Conservation (phyloP, 2,329 filamentous ascomycete genomes). For the Cladosporium velox region DNA sequence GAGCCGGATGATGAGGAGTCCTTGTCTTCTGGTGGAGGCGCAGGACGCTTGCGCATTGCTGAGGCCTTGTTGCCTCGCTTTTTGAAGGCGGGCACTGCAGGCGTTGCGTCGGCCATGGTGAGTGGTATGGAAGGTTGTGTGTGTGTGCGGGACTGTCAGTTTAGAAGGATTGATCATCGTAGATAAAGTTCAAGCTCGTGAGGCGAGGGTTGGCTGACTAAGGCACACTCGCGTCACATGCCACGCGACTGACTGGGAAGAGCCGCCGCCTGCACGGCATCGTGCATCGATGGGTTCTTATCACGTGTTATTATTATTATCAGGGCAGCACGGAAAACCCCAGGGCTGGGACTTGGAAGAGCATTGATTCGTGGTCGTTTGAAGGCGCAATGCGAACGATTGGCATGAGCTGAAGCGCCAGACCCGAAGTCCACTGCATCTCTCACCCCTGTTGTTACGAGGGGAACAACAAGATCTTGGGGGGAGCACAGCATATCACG, state of each 20-base stretch:
- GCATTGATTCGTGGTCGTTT: neutral
- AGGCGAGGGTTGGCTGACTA: neutral
- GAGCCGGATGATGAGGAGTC: conserved; percentile 53
- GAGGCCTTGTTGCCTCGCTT: conserved; percentile 77
- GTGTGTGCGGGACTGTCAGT: neutral
- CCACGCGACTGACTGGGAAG: neutral
- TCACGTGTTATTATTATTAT: neutral
- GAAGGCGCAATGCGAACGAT: neutral
- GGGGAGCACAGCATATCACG: neutral
- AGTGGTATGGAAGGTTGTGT: neutral
- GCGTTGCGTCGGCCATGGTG: conserved; percentile 38
- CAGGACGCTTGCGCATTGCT: conserved; percentile 77
- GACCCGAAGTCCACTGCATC: neutral
- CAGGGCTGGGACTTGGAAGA: no score
- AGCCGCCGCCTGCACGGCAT: neutral
- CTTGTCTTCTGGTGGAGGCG: conserved; percentile 70
- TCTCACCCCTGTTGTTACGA: neutral
- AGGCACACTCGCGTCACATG: neutral
- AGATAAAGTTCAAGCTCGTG: neutral
- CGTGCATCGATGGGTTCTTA: neutral
- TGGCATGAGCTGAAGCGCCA: neutral
- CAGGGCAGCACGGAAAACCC: neutral
- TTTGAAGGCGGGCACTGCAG: conserved; percentile 69
- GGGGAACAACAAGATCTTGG: neutral
- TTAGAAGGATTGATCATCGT: neutral